phyloP scores from a whole-genome alignment of 768 basidiomycete genomes.

The Collybia nuda region DNA sequence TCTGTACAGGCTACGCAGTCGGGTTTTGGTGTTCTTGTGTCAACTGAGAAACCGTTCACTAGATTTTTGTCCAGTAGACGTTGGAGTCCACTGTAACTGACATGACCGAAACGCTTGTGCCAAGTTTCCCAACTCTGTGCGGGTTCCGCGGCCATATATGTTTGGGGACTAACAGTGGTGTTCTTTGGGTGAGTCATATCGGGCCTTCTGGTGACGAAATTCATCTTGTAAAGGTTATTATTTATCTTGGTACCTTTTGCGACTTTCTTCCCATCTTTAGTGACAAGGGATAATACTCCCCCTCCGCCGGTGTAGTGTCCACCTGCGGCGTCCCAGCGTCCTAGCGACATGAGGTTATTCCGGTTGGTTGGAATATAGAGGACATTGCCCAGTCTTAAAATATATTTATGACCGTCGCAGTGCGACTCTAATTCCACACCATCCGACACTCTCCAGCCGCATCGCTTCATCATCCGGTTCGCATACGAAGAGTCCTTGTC shows the following conservation, averaged over 20 bases:
- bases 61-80: neutral
- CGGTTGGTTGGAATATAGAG: neutral
- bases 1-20: constrained; percentile 1
- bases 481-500: no score
- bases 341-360: constrained; percentile 8
- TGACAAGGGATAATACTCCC: neutral
- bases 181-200: neutral
- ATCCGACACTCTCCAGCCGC: neutral
- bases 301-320: neutral
- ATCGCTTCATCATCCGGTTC: no score
- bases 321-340: constrained; percentile 8
- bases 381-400: neutral
- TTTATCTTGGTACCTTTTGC: neutral
- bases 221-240: neutral
- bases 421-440: neutral
- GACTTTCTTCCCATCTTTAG: neutral
- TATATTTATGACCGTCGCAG: neutral
- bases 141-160: neutral
- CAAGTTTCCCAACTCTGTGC: constrained; percentile 2
- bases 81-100: neutral
- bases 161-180: neutral
- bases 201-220: neutral
- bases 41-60: neutral
- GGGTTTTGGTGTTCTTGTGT: neutral
- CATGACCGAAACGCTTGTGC: constrained; percentile 1